phyloP scores from a whole-genome alignment of 208 protist species.

The Endotrypanum monterogeii region DNA sequence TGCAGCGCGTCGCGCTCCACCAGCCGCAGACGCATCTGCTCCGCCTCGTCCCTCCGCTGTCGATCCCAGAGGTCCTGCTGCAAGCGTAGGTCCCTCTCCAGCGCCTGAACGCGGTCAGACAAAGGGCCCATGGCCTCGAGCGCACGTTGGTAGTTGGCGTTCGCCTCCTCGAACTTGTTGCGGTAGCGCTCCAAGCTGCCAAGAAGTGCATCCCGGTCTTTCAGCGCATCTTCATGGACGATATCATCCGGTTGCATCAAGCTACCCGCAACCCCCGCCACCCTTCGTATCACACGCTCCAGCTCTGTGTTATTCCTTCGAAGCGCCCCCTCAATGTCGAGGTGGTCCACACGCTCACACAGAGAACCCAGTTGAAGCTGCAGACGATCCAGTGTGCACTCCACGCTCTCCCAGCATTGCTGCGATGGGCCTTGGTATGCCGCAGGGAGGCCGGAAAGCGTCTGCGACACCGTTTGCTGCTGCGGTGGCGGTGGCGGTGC shows the following conservation, averaged over 20 bases:
- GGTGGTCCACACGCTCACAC: constrained; percentile 69
- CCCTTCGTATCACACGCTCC: constrained; percentile 54
- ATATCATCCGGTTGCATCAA: constrained; percentile 40
- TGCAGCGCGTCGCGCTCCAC: constrained; percentile 58
- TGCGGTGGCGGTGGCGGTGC: too few species aligned
- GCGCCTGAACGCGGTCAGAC: constrained; percentile 46
- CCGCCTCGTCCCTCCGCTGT: constrained; percentile 48
- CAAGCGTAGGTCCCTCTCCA: constrained; percentile 62
- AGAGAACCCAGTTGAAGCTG: constrained; percentile 55
- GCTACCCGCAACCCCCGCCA: too few species aligned
- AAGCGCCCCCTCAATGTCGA: constrained; percentile 56
- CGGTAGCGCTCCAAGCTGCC: constrained; percentile 66
- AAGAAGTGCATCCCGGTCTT: constrained; percentile 68
- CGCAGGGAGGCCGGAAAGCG: neutral
- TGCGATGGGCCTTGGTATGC: neutral
- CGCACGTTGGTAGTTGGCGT: constrained; percentile 65
- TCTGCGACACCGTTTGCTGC: too few species aligned
- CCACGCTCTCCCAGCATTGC: constrained; percentile 16
- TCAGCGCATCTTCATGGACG: constrained; percentile 52
- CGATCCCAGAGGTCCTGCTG: constrained; percentile 49
- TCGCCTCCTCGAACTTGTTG: constrained; percentile 53
- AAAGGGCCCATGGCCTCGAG: constrained; percentile 68
- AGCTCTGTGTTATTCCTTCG: constrained; percentile 68
- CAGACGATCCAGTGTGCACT: constrained; percentile 48
- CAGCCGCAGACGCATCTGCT: constrained; percentile 52